Conservation (phyloP, 140 eudicot genomes). For the Stevia rebaudiana region DNA sequence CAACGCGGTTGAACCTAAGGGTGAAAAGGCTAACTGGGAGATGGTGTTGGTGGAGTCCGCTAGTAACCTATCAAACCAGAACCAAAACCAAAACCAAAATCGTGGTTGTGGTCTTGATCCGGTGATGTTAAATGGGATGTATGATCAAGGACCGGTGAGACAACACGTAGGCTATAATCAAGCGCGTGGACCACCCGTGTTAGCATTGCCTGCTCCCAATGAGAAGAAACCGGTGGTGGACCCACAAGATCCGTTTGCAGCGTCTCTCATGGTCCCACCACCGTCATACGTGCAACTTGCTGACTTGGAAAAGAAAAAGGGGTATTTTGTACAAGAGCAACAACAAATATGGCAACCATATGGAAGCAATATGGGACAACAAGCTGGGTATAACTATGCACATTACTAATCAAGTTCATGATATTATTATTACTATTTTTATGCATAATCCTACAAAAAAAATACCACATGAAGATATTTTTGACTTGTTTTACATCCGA, state of each 20-base stretch:
- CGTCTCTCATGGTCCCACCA: conserved; percentile 61
- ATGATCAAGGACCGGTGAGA: conserved; percentile 43
- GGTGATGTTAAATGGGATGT: conserved; percentile 54
- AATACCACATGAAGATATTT: background rate
- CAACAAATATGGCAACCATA: conserved; percentile 31
- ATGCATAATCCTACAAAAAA: conserved; percentile 17
- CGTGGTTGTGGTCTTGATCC: conserved; percentile 58
- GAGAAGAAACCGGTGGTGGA: conserved; percentile 38
- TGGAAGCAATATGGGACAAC: conserved; percentile 41
- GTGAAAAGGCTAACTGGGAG: conserved; percentile 53
- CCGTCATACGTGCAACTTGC: conserved; percentile 74
- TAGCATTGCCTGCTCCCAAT: conserved; percentile 59
- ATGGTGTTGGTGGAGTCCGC: conserved; percentile 59
- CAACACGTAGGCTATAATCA: conserved; percentile 4
- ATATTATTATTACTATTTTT: background rate
- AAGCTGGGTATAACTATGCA: conserved; percentile 44
- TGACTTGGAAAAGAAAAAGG: conserved; percentile 69
- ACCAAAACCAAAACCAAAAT: no score
- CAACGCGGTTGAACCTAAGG: conserved; percentile 24
- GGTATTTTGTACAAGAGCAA: conserved; percentile 52
- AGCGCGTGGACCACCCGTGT: conserved; percentile 29
- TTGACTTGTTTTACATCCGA: conserved; percentile 24
- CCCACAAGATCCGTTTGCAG: conserved; percentile 64
- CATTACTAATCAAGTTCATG: conserved; percentile 26
- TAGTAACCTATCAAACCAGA: conserved; percentile 43